Evolutionary conservation across 2,329 filamentous ascomycete genomes (phyloP).

Genomic region (Arthrobotrys musiformis): DNA sequence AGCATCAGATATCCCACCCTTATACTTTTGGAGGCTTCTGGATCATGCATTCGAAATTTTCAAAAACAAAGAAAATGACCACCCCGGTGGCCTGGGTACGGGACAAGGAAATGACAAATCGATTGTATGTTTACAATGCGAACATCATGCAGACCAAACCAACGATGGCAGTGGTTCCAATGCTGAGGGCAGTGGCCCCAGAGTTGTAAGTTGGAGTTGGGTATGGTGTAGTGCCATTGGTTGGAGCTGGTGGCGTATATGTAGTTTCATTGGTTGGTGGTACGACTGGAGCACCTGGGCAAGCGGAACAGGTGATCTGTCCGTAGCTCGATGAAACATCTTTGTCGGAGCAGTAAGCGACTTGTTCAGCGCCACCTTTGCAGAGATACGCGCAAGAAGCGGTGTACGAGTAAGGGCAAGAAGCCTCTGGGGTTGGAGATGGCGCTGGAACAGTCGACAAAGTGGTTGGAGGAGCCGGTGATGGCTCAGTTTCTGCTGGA

Average conservation of each 20-base stretch:
- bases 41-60: background rate
- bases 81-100: too few relatives aligned
- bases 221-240: background rate
- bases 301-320: background rate
- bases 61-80: background rate
- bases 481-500: background rate
- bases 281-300: background rate
- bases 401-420: background rate
- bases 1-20: background rate
- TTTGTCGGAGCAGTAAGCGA: background rate
- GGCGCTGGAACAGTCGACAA: background rate
- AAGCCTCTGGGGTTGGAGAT: background rate
- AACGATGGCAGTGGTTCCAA: slow-evolving; percentile 3
- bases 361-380: background rate
- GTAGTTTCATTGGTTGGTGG: slow-evolving; percentile 4
- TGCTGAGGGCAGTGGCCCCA: background rate
- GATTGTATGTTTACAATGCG: too few relatives aligned
- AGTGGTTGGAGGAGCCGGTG: background rate
- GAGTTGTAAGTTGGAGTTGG: slow-evolving; percentile 12
- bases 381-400: slow-evolving; percentile 11
- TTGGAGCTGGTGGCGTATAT: slow-evolving; percentile 10
- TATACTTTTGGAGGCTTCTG: background rate
- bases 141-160: slow-evolving; percentile 18
- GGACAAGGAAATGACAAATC: too few relatives aligned
- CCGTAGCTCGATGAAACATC: background rate